Base-by-base conservation (phyloP, 208 protist genomes). In the Angomonas ambiguus region DNA sequence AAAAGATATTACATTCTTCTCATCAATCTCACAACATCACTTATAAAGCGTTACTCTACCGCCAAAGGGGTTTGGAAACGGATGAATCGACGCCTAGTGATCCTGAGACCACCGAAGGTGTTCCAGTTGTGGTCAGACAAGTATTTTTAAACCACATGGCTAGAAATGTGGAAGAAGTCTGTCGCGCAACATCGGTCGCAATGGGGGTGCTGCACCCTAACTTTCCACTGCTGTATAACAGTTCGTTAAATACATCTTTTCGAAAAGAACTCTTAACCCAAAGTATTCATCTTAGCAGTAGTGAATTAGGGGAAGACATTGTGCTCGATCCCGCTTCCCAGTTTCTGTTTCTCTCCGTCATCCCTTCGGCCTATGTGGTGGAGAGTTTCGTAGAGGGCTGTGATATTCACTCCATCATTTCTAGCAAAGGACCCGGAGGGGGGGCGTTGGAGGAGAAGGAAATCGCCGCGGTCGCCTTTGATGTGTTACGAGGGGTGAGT, bases 401-500 rank as follows among this genome's bases (percentile, higher is more conserved):
- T 27, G 22, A 25, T 27, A 5, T 56, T 11, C 49, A 20, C 10
- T 8, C 18, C n/a, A 8, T 8, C 11, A 45, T 45, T 16, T 16
- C 11, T 45, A 16, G 16, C 13, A 18, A 48, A 48, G 38, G 38
- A 18, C 13, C 13, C 38, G 38, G 38, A 18, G 18, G 11, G 38
- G 38, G 18, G 38, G 38, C 38, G 18, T n/a, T 16, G 49, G 27
- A 56, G 49, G 49, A 25, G 49, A 56, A 24, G n/a, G n/a, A 87
- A 16, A 82, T 91, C 31, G 78, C 82, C n/a, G 69, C 69, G 5
- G 58, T 90, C n/a, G 62, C 64, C 1, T 79, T 66, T 61, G 80
- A 90, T 56, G 72, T 79, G 10, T 70, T 92, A 16, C 65, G 69
- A 20, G 80, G 74, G 25, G 68, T 97, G 13, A 51, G 71, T 3